Base-by-base conservation (phyloP, 1,284 basidiomycete genomes). In the Vanrija humicola region DNA sequence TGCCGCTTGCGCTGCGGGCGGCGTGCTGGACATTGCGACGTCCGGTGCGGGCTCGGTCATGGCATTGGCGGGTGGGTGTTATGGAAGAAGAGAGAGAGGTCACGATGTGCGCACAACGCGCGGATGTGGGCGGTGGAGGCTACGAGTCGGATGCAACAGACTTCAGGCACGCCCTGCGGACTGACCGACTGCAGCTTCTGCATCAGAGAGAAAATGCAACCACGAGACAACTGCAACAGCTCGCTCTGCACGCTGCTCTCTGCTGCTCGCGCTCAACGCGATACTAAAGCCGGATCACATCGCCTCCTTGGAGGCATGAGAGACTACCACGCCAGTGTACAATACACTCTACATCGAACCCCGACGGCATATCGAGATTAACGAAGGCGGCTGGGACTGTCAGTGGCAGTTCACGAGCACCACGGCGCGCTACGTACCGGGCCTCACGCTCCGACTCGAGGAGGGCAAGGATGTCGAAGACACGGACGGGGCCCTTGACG, bases 401-500 rank as follows among this genome's bases (percentile, higher is more conserved):
- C 46, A 54, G 55, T 39, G 26, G 21, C 15, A n/a, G 5, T 9
- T 16, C 12, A 23, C 21, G 6, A 10, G n/a, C 3, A 29, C 18
- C 1, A 8, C 14, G 26, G 8, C 8, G 34, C 26, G 46, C 38
- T 12, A 86, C 91, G 72, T 73, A 97, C 94, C 96, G 92, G 75
- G 96, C 96, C 83, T 99, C 96, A 82, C 96, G 92, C 82, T 99
- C 96, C 78, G 88, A 90, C 84, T 99, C 96, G 77, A 98, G 84
- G 69, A 99, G 82, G 70, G 94, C 93, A 66, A 99, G 84, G 75
- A 98, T 98, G 79, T 99, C 96, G 79, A 94, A 86, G 79, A 92
- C 89, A 68, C 91, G 84, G 66, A 98, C 94, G 64, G 95, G 94
- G 25, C 96, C 96, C 82, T 98, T 98, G 73, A 98, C 96, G 83